Conservation (phyloP, 768 basidiomycete genomes). For the Naganishia onofrii region DNA sequence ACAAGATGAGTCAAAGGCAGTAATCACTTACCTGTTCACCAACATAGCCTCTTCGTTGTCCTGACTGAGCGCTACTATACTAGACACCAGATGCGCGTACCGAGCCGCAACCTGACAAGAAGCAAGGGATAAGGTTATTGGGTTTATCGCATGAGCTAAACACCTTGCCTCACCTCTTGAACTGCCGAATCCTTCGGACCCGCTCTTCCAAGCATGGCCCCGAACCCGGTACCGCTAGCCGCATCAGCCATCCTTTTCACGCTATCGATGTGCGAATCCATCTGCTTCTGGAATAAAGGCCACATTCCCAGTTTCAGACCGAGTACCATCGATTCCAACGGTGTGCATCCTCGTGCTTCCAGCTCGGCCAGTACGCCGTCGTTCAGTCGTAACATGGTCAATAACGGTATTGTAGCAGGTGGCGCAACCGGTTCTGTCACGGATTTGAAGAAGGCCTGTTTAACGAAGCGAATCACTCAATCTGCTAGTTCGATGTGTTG, state of each 20-base stretch:
- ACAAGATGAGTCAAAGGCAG: neutral
- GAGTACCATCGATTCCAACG: constrained; percentile 78
- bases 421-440: constrained; percentile 63
- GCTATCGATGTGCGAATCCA: constrained; percentile 77
- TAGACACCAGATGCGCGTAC: constrained; percentile 77
- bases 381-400: constrained; percentile 87
- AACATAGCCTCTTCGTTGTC: constrained; percentile 94
- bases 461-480: neutral
- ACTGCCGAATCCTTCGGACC: constrained; percentile 70
- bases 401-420: constrained; percentile 71
- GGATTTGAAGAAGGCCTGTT: constrained; percentile 63
- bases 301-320: constrained; percentile 79
- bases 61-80: constrained; percentile 73
- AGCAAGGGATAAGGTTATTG: neutral
- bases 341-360: constrained; percentile 71
- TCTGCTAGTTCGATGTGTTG: neutral
- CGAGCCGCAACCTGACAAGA: constrained; percentile 65
- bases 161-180: constrained; percentile 57
- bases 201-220: constrained; percentile 65
- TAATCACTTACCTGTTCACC: constrained; percentile 70
- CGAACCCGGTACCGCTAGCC: constrained; percentile 51
- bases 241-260: constrained; percentile 81
- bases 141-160: neutral
- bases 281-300: constrained; percentile 86
- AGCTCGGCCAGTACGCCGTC: constrained; percentile 74